A percentile compares a stretch with the other conserved stretches of the same genome.
Conservation (phyloP, 768 basidiomycete genomes). For the Pulveroboletus sp. region DNA sequence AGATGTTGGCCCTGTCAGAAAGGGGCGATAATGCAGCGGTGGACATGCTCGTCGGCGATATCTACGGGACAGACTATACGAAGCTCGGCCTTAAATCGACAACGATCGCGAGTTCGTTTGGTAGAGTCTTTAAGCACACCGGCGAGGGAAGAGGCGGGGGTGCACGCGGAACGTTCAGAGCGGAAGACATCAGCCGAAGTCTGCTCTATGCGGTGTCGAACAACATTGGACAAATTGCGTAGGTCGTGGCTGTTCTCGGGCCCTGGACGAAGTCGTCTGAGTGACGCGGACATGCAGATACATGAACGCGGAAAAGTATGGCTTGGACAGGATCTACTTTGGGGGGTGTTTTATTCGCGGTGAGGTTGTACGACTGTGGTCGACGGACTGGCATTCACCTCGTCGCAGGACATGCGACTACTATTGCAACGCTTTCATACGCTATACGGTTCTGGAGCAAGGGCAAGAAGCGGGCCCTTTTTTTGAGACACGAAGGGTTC, state of each 20-base stretch:
- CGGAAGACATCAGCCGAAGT: constrained; percentile 93
- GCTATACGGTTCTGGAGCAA: constrained; percentile 99
- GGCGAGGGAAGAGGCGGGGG: constrained; percentile 33
- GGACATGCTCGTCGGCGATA: constrained; percentile 99
- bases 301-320: constrained; percentile 99
- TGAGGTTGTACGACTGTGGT: constrained; percentile 33
- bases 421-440: constrained; percentile 95
- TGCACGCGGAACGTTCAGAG: constrained; percentile 70
- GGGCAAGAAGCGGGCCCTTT: constrained; percentile 92
- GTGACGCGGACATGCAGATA: constrained; percentile 37
- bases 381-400: constrained; percentile 3
- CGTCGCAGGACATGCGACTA: constrained; percentile 83
- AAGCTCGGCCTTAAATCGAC: constrained; percentile 95
- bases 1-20: constrained; percentile 95
- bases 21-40: constrained; percentile 88
- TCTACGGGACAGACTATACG: constrained; percentile 96
- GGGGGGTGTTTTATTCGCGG: constrained; percentile 98
- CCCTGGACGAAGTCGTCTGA: constrained; percentile 10
- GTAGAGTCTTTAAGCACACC: constrained; percentile 94
- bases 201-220: constrained; percentile 95
- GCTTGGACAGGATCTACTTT: constrained; percentile 95
- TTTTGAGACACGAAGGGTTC: constrained; percentile 97
- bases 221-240: constrained; percentile 99
- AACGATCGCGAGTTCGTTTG: constrained; percentile 97
- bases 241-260: constrained; percentile 36